Conservation (phyloP, 768 basidiomycete species). For the Hemileccinum rubropunctum region DNA sequence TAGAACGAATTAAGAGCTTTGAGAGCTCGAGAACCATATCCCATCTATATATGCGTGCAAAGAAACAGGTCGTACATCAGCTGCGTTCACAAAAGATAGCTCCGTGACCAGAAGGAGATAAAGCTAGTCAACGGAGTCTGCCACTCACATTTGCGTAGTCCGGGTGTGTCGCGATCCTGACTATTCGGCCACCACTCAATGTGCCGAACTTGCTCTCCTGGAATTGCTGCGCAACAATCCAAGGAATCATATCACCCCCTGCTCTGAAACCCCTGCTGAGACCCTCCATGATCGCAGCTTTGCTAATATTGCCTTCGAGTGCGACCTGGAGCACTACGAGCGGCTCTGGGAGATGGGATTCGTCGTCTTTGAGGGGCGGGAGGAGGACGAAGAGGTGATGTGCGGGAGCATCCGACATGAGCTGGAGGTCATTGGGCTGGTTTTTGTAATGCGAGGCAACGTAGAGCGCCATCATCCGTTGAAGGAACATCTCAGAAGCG, state of each 20-base stretch:
- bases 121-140: background rate
- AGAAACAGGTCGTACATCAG: conserved; percentile 4
- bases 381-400: conserved; percentile 96
- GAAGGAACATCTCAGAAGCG: conserved; percentile 95
- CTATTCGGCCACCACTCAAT: conserved; percentile 87
- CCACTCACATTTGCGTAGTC: conserved; percentile 83
- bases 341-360: conserved; percentile 89
- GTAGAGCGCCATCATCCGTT: conserved; percentile 97
- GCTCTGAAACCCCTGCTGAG: conserved; percentile 79
- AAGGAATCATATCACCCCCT: conserved; percentile 97
- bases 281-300: conserved; percentile 81
- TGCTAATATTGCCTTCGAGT: conserved; percentile 89
- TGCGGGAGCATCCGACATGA: conserved; percentile 94
- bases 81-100: background rate
- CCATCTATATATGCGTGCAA: conserved; percentile 62
- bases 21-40: conserved; percentile 89
- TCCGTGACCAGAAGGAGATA: background rate
- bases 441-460: conserved; percentile 99
- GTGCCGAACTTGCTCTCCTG: conserved; percentile 93
- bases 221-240: conserved; percentile 93
- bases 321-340: conserved; percentile 96
- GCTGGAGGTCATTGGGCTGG: conserved; percentile 97
- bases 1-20: conserved; percentile 88
- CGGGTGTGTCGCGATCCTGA: conserved; percentile 93
- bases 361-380: conserved; percentile 88